Conservation (phyloP, 2,329 filamentous ascomycete genomes). For the Diaporthe australafricana region DNA sequence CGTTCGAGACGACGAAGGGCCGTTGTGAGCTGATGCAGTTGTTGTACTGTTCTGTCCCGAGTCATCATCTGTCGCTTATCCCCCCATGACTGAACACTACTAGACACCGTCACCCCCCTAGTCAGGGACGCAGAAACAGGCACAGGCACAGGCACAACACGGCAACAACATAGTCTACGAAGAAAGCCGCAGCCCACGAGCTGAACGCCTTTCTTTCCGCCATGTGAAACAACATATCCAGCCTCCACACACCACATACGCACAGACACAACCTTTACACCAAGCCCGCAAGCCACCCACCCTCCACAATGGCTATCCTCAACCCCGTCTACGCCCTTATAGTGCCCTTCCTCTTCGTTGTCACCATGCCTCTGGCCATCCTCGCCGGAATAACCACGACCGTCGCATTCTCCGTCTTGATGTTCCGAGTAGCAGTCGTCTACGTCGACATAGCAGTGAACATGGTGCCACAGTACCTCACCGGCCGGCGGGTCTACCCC, state of each 20-base stretch:
- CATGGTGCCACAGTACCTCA: constrained; percentile 67
- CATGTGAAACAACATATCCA: constrained; percentile 42
- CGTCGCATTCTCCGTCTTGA: constrained; percentile 70
- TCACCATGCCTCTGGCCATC: constrained; percentile 72
- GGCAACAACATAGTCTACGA: neutral
- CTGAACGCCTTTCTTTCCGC: constrained; percentile 30
- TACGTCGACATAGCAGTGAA: constrained; percentile 73
- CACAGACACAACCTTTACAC: constrained; percentile 28
- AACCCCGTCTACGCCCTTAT: constrained; percentile 67
- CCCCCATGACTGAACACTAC: neutral
- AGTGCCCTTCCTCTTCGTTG: constrained; percentile 71
- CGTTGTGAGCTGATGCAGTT: neutral
- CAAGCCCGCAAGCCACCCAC: constrained; percentile 51
- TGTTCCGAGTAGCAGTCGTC: constrained; percentile 69
- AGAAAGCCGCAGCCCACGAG: neutral
- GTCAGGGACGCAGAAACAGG: constrained; percentile 9
- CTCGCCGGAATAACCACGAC: constrained; percentile 73
- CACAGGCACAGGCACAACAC: neutral
- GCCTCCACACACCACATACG: neutral
- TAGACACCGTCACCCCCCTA: neutral
- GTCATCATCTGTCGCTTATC: constrained; percentile 1
- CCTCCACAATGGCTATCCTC: constrained; percentile 59
- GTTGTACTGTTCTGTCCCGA: neutral
- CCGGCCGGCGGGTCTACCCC: constrained; percentile 50
- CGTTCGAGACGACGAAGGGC: neutral